Percentiles rank a stretch among this genome's conserved stretches.
phyloP scores from a whole-genome alignment of 352 stramenopile species.

The Elongisporangium undulatum region DNA sequence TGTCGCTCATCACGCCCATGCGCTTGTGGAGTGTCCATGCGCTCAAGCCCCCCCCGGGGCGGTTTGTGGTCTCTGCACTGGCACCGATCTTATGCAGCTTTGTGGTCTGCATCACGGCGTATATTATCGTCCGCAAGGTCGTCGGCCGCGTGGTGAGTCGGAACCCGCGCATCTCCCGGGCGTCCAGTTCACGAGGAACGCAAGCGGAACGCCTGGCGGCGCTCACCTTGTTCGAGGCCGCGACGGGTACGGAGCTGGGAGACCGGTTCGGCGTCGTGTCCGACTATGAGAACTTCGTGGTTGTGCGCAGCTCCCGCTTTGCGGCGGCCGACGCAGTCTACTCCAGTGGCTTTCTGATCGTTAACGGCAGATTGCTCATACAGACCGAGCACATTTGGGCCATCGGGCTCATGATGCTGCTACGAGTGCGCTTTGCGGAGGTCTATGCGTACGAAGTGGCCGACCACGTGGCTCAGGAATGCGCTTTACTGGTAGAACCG shows the following conservation, averaged over 20 bases:
- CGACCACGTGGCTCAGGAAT: slow-evolving; percentile 28
- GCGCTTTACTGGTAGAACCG: slow-evolving; percentile 28
- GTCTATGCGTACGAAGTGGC: slow-evolving; percentile 41
- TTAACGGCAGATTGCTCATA: slow-evolving; percentile 37
- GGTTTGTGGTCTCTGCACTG: not conserved
- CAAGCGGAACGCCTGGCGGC: slow-evolving; percentile 17
- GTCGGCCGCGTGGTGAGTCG: slow-evolving; percentile 13
- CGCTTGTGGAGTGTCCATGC: slow-evolving; percentile 16
- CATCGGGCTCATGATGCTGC: slow-evolving; percentile 28
- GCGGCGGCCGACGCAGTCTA: slow-evolving; percentile 36
- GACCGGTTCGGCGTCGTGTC: slow-evolving; percentile 31
- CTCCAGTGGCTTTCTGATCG: slow-evolving; percentile 34
- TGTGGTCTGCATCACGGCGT: not conserved
- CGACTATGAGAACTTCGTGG: slow-evolving; percentile 30
- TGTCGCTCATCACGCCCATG: slow-evolving; percentile 10
- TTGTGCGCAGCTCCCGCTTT: slow-evolving; percentile 37
- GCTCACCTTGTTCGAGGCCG: slow-evolving; percentile 31
- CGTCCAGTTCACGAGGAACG: slow-evolving; percentile 5
- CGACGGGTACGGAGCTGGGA: slow-evolving; percentile 22
- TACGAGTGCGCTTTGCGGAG: slow-evolving; percentile 23
- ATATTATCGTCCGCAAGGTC: slow-evolving; percentile 15
- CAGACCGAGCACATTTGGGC: slow-evolving; percentile 26
- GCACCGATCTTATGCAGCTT: not conserved
- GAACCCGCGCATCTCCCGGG: slow-evolving; percentile 5
- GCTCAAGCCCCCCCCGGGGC: not conserved